phyloP scores from a whole-genome alignment of 768 basidiomycete species.

The Phlegmacium glaucopus region DNA sequence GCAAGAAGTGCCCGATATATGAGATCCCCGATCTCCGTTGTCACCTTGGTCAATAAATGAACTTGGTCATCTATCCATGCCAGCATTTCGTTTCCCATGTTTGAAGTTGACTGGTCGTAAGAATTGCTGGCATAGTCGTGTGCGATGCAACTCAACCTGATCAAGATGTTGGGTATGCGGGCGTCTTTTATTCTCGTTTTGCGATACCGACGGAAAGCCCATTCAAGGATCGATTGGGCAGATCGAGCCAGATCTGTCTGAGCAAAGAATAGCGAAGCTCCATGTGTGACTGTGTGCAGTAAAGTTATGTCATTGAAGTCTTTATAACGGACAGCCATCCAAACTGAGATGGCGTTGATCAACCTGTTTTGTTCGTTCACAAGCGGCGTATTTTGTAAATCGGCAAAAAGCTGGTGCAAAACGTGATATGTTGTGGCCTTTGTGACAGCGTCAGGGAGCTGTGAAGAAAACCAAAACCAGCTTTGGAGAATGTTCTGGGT shows the following conservation, averaged over 20 bases:
- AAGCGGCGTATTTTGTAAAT: constrained; percentile 62
- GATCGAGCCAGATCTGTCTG: constrained; percentile 65
- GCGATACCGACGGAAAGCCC: constrained; percentile 61
- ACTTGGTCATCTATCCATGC: constrained; percentile 63
- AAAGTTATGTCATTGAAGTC: constrained; percentile 58
- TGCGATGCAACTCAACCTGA: constrained; percentile 62
- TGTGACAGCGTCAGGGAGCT: constrained; percentile 37
- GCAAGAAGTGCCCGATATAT: constrained; percentile 59
- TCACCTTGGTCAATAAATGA: constrained; percentile 34
- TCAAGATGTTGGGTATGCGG: constrained; percentile 60
- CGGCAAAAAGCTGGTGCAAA: constrained; percentile 67
- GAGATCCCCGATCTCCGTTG: constrained; percentile 32
- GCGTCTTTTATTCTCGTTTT: constrained; percentile 38
- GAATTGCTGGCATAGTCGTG: constrained; percentile 46
- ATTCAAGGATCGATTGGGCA: constrained; percentile 76
- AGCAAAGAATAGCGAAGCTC: constrained; percentile 59
- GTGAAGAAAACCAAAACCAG: constrained; percentile 55
- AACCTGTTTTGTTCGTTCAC: constrained; percentile 82
- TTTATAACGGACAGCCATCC: constrained; percentile 59
- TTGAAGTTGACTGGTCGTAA: constrained; percentile 23
- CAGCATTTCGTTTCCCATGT: constrained; percentile 46
- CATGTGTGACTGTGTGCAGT: constrained; percentile 66
- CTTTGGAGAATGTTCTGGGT: constrained; percentile 49
- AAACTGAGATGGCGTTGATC: constrained; percentile 68
- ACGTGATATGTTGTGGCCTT: constrained; percentile 75